Conservation (phyloP, 345 rosid genomes). For the Lumnitzera littorea region DNA sequence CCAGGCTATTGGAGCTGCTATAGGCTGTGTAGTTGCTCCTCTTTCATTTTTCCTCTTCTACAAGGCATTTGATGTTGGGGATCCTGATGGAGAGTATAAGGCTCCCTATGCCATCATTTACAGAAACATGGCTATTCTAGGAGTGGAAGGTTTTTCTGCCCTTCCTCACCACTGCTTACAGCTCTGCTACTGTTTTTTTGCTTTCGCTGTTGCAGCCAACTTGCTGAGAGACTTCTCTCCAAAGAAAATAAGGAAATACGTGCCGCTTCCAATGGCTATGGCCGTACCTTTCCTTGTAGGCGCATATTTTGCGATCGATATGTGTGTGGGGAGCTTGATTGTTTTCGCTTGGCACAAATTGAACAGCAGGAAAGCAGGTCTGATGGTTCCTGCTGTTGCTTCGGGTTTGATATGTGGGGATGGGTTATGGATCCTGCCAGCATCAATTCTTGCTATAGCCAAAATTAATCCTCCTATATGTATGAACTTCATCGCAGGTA, state of each 20-base stretch:
- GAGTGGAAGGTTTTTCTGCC: constrained; percentile 92
- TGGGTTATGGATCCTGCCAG: constrained; percentile 88
- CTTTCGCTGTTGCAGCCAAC: constrained; percentile 64
- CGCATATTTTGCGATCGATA: constrained; percentile 78
- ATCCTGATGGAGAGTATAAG: constrained; percentile 87
- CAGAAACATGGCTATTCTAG: constrained; percentile 89
- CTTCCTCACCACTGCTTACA: constrained; percentile 76
- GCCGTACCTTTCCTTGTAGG: constrained; percentile 94
- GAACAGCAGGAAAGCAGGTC: constrained; percentile 35
- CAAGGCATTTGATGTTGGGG: constrained; percentile 85
- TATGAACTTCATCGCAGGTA: constrained; percentile 45
- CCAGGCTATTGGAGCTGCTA: constrained; percentile 77
- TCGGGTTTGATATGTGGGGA: constrained; percentile 95
- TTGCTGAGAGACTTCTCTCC: constrained; percentile 55
- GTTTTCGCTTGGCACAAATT: constrained; percentile 55
- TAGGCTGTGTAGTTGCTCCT: constrained; percentile 87
- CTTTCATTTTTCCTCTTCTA: constrained; percentile 76
- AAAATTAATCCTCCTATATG: constrained; percentile 76
- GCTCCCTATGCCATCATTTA: constrained; percentile 91
- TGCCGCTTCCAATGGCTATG: constrained; percentile 97
- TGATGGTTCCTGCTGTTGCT: constrained; percentile 82
- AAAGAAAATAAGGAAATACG: constrained; percentile 42
- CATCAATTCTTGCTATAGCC: constrained; percentile 63
- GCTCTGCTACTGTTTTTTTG: constrained; percentile 80
- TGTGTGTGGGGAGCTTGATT: constrained; percentile 64